Percentiles rank a stretch among this genome's conserved stretches.
phyloP scores from a whole-genome alignment of 192 early-diverging fungal species.

The Coemansia sp. region DNA sequence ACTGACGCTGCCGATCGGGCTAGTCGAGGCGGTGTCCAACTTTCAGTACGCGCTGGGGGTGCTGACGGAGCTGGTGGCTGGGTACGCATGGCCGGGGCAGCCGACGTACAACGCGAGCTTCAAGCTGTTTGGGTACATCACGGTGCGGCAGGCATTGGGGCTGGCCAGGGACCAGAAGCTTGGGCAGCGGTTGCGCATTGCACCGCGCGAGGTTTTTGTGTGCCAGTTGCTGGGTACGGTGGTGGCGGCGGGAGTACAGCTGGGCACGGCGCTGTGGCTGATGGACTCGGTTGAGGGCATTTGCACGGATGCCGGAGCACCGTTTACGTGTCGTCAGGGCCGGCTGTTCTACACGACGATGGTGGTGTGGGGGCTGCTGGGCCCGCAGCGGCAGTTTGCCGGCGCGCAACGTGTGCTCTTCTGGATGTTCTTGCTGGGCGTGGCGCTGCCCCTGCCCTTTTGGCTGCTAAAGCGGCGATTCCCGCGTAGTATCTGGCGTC shows the following conservation, averaged over 20 bases:
- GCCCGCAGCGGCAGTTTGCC: slow-evolving; percentile 60
- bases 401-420: slow-evolving; percentile 42
- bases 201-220: slow-evolving; percentile 70
- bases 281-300: slow-evolving; percentile 55
- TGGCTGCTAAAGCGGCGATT: slow-evolving; percentile 57
- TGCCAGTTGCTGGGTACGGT: slow-evolving; percentile 71
- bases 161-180: slow-evolving; percentile 65
- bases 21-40: slow-evolving; percentile 72
- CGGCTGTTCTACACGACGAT: slow-evolving; percentile 61
- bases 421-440: slow-evolving; percentile 57
- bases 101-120: slow-evolving; percentile 74
- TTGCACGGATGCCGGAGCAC: slow-evolving; percentile 53
- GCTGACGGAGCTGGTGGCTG: slow-evolving; percentile 74
- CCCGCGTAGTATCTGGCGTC: slow-evolving; percentile 59
- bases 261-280: slow-evolving; percentile 60
- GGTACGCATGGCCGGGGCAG: slow-evolving; percentile 69
- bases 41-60: slow-evolving; percentile 70
- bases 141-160: slow-evolving; percentile 63
- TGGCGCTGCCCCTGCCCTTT: slow-evolving; percentile 62
- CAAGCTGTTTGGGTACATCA: slow-evolving; percentile 77
- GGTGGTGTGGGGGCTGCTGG: slow-evolving; percentile 72
- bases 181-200: slow-evolving; percentile 66
- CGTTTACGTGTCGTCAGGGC: slow-evolving; percentile 60
- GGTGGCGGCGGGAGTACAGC: slow-evolving; percentile 62
- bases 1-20: slow-evolving; percentile 71